Evolutionary conservation across 805 yeast genomes (phyloP).

Genomic region (Ogataea degrootiae): DNA sequence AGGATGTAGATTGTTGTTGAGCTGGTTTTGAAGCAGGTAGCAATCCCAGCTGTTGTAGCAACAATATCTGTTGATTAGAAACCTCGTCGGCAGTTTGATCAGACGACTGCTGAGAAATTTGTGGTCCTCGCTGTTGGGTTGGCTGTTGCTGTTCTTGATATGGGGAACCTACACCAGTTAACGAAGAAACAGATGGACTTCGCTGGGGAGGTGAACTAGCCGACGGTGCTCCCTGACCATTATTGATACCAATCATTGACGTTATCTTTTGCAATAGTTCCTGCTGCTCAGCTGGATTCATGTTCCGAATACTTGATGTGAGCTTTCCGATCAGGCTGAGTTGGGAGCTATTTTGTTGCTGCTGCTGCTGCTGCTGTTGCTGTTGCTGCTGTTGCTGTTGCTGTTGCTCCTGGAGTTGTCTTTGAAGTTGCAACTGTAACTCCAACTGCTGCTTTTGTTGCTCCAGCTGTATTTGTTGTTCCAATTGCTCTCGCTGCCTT

Average conservation of each 20-base stretch:
- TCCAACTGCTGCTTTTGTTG: conserved; percentile 1
- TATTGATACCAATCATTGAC: conserved; percentile 3
- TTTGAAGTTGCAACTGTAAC: not conserved
- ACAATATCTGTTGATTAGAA: not conserved
- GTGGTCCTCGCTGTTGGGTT: not conserved
- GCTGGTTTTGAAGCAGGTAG: conserved; percentile 1
- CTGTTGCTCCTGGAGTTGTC: not conserved
- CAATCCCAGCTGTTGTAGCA: conserved; percentile 10
- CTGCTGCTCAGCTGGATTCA: conserved; percentile 23
- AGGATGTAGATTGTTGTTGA: not conserved
- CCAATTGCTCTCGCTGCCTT: conserved; percentile 1
- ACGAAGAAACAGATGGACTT: too few species aligned
- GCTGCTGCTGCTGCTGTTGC: not conserved
- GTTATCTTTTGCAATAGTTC: conserved; percentile 17
- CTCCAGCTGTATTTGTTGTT: not conserved
- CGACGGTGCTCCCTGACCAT: not conserved
- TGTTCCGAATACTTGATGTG: conserved; percentile 18
- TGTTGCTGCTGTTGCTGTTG: not conserved
- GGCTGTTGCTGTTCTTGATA: conserved; percentile 6
- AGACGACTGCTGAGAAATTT: not conserved
- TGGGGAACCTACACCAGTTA: not conserved
- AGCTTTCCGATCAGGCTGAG: conserved; percentile 21
- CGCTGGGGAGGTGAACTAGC: too few species aligned
- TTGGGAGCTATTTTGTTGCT: conserved; percentile 11
- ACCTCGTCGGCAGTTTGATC: not conserved